A percentile compares a stretch with the other conserved stretches of the same genome.
Evolutionary conservation across 306 rosid genomes (phyloP).

Genomic region (Quercus robur): DNA sequence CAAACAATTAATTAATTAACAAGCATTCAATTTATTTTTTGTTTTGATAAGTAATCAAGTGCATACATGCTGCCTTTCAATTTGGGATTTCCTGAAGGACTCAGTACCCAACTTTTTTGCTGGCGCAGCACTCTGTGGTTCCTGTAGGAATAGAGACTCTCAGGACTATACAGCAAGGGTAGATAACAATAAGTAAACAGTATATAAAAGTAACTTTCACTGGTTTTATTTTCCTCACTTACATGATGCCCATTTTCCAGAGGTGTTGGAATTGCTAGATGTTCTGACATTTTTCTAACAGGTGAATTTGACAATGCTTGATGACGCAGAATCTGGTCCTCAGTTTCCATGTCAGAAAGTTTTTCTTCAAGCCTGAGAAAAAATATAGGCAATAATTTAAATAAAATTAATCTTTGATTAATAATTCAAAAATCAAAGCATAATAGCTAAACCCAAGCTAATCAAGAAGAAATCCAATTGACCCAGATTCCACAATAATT

Average conservation of each 20-base stretch:
- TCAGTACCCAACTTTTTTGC: conserved; percentile 59
- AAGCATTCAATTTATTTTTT: neutral
- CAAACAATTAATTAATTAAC: conserved; percentile 14
- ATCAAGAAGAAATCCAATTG: neutral
- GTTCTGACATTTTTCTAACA: conserved; percentile 59
- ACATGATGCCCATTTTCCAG: conserved; percentile 70
- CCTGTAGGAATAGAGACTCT: conserved; percentile 37
- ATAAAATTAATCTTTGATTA: neutral
- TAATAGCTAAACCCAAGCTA: neutral
- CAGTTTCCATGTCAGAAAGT: conserved; percentile 76
- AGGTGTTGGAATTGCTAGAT: conserved; percentile 29
- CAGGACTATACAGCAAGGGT: conserved; percentile 17
- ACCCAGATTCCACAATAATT: neutral
- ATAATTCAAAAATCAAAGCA: neutral
- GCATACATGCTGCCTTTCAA: conserved; percentile 77
- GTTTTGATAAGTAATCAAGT: neutral
- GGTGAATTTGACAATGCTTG: conserved; percentile 62
- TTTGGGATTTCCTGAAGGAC: conserved; percentile 56
- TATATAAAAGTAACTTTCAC: conserved; percentile 7
- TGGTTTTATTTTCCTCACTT: conserved; percentile 32
- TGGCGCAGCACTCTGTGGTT: conserved; percentile 27
- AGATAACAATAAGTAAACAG: conserved; percentile 16
- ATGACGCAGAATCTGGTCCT: conserved; percentile 73
- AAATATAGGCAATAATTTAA: conserved; percentile 13
- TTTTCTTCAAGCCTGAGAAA: conserved; percentile 83